Conservation (phyloP, 192 early-diverging fungal species). For the Kappamyces sp. region DNA sequence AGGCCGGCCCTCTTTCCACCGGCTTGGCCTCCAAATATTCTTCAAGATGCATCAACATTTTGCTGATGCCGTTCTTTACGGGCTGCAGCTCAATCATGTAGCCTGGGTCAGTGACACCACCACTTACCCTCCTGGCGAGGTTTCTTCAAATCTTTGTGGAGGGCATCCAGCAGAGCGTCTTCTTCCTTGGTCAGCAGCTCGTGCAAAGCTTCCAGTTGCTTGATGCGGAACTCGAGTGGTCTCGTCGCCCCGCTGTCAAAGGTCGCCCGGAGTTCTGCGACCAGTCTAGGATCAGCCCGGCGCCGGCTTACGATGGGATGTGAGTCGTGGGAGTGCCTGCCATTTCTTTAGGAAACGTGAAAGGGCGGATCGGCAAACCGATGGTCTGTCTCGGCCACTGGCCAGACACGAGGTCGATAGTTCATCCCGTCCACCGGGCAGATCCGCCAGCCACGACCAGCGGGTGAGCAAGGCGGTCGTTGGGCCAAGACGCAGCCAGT, state of each 20-base stretch:
- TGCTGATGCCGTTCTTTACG: constrained; percentile 26
- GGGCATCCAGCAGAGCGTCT: constrained; percentile 20
- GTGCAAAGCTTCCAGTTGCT: constrained; percentile 32
- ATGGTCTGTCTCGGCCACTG: too few relatives aligned
- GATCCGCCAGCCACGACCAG: too few relatives aligned
- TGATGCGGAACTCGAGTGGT: constrained; percentile 26
- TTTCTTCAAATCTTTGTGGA: constrained; percentile 28
- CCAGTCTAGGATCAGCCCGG: constrained; percentile 13
- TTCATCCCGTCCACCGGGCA: too few relatives aligned
- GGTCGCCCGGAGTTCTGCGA: constrained; percentile 21
- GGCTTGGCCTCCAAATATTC: constrained; percentile 26
- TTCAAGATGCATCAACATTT: constrained; percentile 27
- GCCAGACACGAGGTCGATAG: too few relatives aligned
- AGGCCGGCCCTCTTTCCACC: constrained; percentile 6
- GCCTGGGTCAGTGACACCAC: neutral
- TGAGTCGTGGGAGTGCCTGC: too few relatives aligned
- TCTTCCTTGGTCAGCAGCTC: constrained; percentile 28
- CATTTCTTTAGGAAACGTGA: too few relatives aligned
- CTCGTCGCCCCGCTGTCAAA: constrained; percentile 29
- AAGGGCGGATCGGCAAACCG: too few relatives aligned
- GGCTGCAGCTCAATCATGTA: constrained; percentile 23
- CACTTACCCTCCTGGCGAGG: neutral
- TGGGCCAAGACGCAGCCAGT: too few relatives aligned
- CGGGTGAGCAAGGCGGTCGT: too few relatives aligned
- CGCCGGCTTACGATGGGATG: too few relatives aligned